Evolutionary conservation across 371 early-diverging fungal species (phyloP), one percentile per base, ranked within the genome.

Genomic region (Mucor ambiguus): DNA sequence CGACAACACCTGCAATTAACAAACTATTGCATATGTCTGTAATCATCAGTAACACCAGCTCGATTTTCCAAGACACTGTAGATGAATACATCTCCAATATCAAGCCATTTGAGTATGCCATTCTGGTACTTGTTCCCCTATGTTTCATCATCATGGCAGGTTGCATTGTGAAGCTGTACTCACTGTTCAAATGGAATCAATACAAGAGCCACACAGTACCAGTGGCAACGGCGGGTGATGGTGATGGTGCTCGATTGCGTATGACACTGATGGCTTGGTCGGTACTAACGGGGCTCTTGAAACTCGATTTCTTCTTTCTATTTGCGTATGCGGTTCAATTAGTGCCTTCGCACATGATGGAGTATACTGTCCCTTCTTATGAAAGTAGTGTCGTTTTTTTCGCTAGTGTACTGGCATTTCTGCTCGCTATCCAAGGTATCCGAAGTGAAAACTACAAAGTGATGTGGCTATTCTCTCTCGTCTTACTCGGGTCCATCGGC

Each of bases 221-320:
- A 11, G 9, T 14, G 14, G 10, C 22, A 11, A 9, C 8, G 9
- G 8, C 33, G 33, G 33, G 8, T 33, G 26, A 26, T 49, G 44
- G 32, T 30, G 26, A n/a, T 9, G 30, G 41, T 7, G 9, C 29
- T 2, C 44, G 22, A 9, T 20, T 62, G 7, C 61, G 54, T 12
- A 63, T 63, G n/a, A 35, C 64, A 1, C 4, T 64, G 20, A 54
- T 73, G 9, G 49, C 67, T n/a, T 64, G 65, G 58, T 18, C 64
- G 0, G 55, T 62, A 16, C 56, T 76, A 26, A 52, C 61, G 4
- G 63, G 70, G 1, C 29, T 73, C 3, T 30, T 73, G 9, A 70
- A 73, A 10, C 38, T 76, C 24, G 70, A 70, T 38, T 46, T 73
- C n/a, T 76, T 68, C 37, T 76, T 70, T 49, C 12, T 64, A 0